Evolutionary conservation across 1,284 basidiomycete species (phyloP), one percentile per base, ranked within the genome.

Genomic region (Sporisorium scitamineum): DNA sequence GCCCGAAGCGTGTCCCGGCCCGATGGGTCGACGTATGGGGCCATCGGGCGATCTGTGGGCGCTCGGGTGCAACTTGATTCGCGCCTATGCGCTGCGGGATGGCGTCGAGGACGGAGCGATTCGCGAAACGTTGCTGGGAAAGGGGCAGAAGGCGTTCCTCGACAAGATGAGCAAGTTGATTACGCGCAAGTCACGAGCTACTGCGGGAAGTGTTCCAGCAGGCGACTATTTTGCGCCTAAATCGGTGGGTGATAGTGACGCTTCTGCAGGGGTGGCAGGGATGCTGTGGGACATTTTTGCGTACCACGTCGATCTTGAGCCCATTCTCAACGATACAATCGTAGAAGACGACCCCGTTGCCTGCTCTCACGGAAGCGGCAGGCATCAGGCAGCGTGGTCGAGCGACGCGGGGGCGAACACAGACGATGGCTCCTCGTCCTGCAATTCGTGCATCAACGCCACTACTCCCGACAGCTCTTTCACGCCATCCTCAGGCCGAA

Each of bases 41-140:
- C 82, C 83, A 0, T 61, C 70, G 6, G 83, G 82, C 3, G 83
- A 84, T 54, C 54, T 84, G 34, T 84, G 79, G 79, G 83, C 83
- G 27, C 61, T 84, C 2, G 83, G 83, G 0, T 80, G 79, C 44
- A 84, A 84, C 47, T 44, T 84, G 34, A 80, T 84, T 18, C 60
- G 83, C 0, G 83, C 80, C 0, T 84, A 80, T 74, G 83, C 83
- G 51, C 59, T 84, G 47, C 69, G 83, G 5, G 82, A 84, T 52
- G 80, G 80, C 20, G 62, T 84, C 5, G 78, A 82, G 45, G 83
- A 84, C 51, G 16, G 16, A 3, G 47, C 58, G 0, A 78, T 84
- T 20, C 65, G 83, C 26, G 78, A 84, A 50, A 62, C 63, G 45
- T 51, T 84, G 11, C 60, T 84, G 24, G 83, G 80, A 0, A 50